Evolutionary conservation across 345 rosid genomes (phyloP).

Genomic region (Eucalyptus marginata): DNA sequence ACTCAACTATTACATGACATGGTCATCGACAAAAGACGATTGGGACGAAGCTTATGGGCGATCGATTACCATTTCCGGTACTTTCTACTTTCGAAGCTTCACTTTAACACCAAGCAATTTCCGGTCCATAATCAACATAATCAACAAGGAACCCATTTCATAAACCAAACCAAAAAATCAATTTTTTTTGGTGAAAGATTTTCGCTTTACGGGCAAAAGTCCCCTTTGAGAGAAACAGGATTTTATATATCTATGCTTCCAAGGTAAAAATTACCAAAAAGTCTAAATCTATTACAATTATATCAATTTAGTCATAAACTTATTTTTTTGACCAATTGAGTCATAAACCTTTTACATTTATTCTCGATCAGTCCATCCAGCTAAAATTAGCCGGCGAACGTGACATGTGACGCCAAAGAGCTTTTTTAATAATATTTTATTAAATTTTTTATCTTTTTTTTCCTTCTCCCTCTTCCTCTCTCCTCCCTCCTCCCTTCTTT

Average conservation of each 20-base stretch:
- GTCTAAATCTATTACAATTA: no score
- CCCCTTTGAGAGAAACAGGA: background rate
- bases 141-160: background rate
- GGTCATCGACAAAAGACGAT: background rate
- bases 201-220: background rate
- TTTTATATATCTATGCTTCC: background rate
- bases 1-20: fast-evolving
- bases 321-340: no score
- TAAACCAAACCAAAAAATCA: background rate
- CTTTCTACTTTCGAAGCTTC: background rate
- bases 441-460: no score
- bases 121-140: background rate
- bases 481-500: no score
- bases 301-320: no score
- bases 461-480: no score
- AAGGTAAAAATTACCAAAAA: background rate
- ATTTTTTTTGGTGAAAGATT: background rate
- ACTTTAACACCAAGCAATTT: background rate
- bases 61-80: background rate
- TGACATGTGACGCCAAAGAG: no score
- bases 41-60: background rate
- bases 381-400: no score
- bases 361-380: no score
- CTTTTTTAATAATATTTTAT: no score
- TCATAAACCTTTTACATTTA: no score